Evolutionary conservation across 1,284 basidiomycete species (phyloP).

Genomic region (Trametes pubescens): DNA sequence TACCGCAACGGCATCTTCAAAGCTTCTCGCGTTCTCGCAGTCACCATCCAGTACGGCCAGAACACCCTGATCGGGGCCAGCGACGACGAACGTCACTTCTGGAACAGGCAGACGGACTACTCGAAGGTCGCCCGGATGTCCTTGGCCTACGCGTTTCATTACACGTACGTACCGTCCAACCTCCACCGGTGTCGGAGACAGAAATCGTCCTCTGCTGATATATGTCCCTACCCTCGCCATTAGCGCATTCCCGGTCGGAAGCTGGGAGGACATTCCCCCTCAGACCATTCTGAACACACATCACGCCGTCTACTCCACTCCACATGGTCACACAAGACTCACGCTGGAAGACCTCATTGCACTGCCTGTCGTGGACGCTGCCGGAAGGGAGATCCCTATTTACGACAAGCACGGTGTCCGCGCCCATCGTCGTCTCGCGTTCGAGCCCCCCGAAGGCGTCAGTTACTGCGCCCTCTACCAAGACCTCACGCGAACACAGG

Average conservation of each 20-base stretch:
- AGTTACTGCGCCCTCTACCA: neutral
- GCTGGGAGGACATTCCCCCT: neutral
- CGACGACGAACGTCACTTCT: neutral
- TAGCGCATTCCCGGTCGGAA: neutral
- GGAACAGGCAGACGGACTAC: neutral
- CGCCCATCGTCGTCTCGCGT: neutral
- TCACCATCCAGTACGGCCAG: slow-evolving; percentile 3
- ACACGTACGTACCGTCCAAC: neutral
- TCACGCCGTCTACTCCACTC: neutral
- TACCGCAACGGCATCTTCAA: neutral
- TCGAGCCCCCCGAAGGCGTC: neutral
- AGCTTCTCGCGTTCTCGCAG: neutral
- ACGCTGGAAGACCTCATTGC: neutral
- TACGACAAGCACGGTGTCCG: slow-evolving; percentile 1
- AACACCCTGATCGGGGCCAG: neutral
- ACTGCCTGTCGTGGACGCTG: neutral
- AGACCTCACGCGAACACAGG: neutral
- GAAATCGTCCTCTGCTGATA: too few relatives aligned
- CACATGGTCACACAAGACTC: neutral
- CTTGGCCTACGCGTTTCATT: neutral
- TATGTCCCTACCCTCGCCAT: too few relatives aligned
- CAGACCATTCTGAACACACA: neutral
- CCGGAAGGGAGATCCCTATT: slow-evolving; percentile 2
- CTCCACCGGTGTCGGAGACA: neutral
- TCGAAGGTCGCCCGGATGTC: neutral